phyloP scores from a whole-genome alignment of 2,329 filamentous ascomycete genomes.

The Colletotrichum euphorbiae region DNA sequence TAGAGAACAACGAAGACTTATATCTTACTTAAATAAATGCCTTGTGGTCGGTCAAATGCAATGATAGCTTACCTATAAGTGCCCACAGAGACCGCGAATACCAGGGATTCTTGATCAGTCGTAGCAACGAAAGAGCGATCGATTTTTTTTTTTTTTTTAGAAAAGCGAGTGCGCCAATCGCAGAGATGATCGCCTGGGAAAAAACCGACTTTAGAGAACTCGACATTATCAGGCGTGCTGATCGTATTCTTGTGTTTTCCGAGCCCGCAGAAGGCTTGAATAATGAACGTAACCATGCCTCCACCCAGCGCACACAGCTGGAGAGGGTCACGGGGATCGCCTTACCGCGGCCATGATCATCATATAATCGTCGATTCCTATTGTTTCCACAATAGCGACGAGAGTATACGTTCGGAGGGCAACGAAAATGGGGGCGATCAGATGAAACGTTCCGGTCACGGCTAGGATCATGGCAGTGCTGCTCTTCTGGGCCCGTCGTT shows the following conservation, averaged over 20 bases:
- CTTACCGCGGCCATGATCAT: conserved; percentile 46
- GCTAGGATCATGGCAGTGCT: conserved; percentile 43
- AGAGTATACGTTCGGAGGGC: conserved; percentile 40
- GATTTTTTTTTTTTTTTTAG: conserved; percentile 45
- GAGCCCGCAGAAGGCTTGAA: conserved; percentile 58
- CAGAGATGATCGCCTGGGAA: conserved; percentile 60
- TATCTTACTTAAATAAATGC: neutral
- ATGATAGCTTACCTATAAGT: conserved; percentile 34
- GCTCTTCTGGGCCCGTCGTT: conserved; percentile 43
- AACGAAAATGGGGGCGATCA: conserved; percentile 42
- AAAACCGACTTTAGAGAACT: conserved; percentile 56
- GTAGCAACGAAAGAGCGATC: conserved; percentile 42
- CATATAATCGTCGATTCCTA: conserved; percentile 46
- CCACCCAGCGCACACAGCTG: conserved; percentile 46
- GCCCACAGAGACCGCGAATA: conserved; percentile 44
- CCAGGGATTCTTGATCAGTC: conserved; percentile 43
- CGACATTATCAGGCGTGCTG: conserved; percentile 45
- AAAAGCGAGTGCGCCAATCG: conserved; percentile 43
- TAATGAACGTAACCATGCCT: conserved; percentile 52
- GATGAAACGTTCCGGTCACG: conserved; percentile 42
- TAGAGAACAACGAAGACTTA: conserved; percentile 42
- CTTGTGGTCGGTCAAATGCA: neutral
- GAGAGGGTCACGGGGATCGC: conserved; percentile 2
- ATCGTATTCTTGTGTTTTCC: conserved; percentile 58
- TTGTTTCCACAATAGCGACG: conserved; percentile 41